Evolutionary conservation across 345 rosid genomes (phyloP).

Genomic region (Euphorbia tirucalli): DNA sequence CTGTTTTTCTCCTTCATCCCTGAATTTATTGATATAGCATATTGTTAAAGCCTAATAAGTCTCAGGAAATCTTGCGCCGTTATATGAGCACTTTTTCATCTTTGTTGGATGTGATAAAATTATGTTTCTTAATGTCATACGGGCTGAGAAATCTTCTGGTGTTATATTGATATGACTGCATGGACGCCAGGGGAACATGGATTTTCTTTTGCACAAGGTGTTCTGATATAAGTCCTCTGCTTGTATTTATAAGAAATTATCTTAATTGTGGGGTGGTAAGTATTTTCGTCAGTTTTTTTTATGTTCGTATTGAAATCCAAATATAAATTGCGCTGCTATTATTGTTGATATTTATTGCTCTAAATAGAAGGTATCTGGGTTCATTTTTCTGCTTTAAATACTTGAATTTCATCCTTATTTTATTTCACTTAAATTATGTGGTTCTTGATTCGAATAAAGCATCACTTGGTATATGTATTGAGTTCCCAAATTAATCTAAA

Average conservation of each 20-base stretch:
- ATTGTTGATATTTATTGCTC: neutral
- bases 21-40: neutral
- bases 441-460: neutral
- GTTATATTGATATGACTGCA: neutral
- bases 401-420: neutral
- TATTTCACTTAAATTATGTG: neutral
- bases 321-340: neutral
- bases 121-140: neutral
- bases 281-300: neutral
- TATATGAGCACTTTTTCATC: neutral
- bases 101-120: neutral
- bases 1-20: neutral
- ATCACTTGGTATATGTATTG: neutral
- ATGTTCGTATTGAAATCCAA: neutral
- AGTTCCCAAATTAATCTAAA: neutral
- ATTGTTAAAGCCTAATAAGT: neutral
- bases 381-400: neutral
- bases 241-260: conserved; percentile 1
- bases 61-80: neutral
- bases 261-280: neutral
- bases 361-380: neutral
- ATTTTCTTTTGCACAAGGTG: neutral
- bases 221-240: neutral
- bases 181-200: neutral
- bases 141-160: neutral